Conservation (phyloP, 2,329 filamentous ascomycete species). For the Cordyceps farinosa region DNA sequence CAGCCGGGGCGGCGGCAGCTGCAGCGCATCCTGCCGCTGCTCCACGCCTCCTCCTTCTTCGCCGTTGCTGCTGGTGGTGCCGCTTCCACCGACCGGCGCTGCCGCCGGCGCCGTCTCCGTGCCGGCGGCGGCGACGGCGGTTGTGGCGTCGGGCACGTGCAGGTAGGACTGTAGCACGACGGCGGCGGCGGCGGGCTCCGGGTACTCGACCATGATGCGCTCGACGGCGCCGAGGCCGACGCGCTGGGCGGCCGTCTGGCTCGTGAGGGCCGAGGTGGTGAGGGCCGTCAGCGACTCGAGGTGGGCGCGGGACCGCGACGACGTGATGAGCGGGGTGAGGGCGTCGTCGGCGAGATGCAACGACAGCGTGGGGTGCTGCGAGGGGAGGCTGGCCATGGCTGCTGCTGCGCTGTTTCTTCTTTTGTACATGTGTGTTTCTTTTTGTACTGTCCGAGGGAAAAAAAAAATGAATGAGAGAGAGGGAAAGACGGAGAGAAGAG, state of each 20-base stretch:
- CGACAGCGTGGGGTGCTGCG: slow-evolving; percentile 48
- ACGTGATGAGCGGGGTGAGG: slow-evolving; percentile 56
- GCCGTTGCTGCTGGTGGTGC: background rate
- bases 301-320: slow-evolving; percentile 41
- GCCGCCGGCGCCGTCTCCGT: background rate
- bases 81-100: background rate
- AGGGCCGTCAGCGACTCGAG: slow-evolving; percentile 51
- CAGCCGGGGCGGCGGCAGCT: slow-evolving; percentile 41
- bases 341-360: slow-evolving; percentile 56
- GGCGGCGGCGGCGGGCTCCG: slow-evolving; percentile 33
- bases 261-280: slow-evolving; percentile 49
- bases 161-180: slow-evolving; percentile 46
- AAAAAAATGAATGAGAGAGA: background rate
- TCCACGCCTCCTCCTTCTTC: slow-evolving; percentile 4
- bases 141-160: slow-evolving; percentile 30
- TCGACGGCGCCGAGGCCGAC: slow-evolving; percentile 51
- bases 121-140: background rate
- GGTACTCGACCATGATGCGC: slow-evolving; percentile 58
- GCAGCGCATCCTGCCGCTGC: slow-evolving; percentile 27
- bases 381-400: slow-evolving; percentile 38
- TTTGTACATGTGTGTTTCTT: background rate
- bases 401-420: background rate
- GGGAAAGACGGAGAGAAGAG: background rate
- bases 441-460: background rate
- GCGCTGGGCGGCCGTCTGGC: slow-evolving; percentile 50